Percentiles rank a stretch among this genome's conserved stretches.
phyloP scores from a whole-genome alignment of 2,329 filamentous ascomycete genomes.

The Fusarium sp. region DNA sequence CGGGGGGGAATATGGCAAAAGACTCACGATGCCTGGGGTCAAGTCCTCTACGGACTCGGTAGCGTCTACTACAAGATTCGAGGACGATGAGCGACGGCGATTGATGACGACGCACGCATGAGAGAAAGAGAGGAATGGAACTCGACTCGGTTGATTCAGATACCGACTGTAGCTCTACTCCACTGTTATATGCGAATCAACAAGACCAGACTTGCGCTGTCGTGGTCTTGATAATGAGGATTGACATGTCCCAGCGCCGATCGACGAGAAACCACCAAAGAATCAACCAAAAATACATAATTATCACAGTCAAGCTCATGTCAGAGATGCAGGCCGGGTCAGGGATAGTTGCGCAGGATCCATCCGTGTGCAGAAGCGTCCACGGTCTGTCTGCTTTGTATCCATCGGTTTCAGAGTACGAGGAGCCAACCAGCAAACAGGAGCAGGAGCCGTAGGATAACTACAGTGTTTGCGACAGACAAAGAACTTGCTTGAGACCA shows the following conservation, averaged over 20 bases:
- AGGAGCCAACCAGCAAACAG: constrained; percentile 31
- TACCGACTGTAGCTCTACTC: constrained; percentile 12
- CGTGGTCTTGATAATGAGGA: constrained; percentile 30
- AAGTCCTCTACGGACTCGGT: constrained; percentile 52
- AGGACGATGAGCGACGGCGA: constrained; percentile 35
- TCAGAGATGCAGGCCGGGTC: constrained; percentile 14
- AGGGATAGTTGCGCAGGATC: constrained; percentile 17
- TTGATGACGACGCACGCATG: constrained; percentile 25
- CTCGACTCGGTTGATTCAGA: constrained; percentile 7
- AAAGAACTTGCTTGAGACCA: constrained; percentile 22
- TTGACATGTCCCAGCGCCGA: constrained; percentile 27
- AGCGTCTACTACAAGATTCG: constrained; percentile 50
- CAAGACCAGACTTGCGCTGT: constrained; percentile 10
- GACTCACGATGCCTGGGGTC: constrained; percentile 52
- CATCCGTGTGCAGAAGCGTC: constrained; percentile 33
- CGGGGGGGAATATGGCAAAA: constrained; percentile 44
- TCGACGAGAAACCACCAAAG: constrained; percentile 18
- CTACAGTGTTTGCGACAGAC: constrained; percentile 30
- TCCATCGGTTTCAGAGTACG: constrained; percentile 33
- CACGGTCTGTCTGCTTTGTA: constrained; percentile 30
- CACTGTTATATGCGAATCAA: constrained; percentile 16
- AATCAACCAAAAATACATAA: constrained; percentile 13
- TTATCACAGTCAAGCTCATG: constrained; percentile 21
- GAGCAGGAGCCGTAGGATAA: constrained; percentile 35
- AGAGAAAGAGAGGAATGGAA: constrained; percentile 22